Base-by-base conservation (phyloP, 352 stramenopile genomes). In the Sclerospora graminicola region DNA sequence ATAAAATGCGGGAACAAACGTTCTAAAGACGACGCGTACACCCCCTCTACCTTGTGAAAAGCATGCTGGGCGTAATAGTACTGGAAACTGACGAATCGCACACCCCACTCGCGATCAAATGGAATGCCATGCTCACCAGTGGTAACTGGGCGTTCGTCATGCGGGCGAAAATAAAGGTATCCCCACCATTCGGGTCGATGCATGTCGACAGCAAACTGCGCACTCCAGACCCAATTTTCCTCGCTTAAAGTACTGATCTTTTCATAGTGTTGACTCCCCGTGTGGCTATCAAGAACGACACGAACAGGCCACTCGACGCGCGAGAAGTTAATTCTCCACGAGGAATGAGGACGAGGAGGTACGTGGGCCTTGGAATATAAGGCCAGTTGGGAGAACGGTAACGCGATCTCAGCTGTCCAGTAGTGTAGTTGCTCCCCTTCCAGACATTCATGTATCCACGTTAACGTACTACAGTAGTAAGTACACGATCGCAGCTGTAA, bases 221-320 rank as follows among this genome's bases (percentile, higher is more conserved):
- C 51, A 58, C 76, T 84, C 85, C 85, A 96, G 8, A 87, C 84
- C 85, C 85, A 96, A 58, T 95, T 96, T 15, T 82, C 64, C 35
- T 87, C 79, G 0, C 29, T 35, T 2, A 68, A 30, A 2, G 50
- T 54, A 8, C 49, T 27, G 31, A 73, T 57, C 46, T 88, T 91
- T 41, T 79, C 61, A 46, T 75, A 87, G 2, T 32, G 35, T 27
- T 61, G 43, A 8, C 56, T 46, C 0, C 48, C 52, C 15, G 41
- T 62, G 8, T 48, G 1, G 5, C 5, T 21, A 32, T 48, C 42
- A 16, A 31, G 36, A 8, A 52, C 39, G 8, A 74, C 42, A 18
- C 48, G 54, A 41, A 86, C 58, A 24, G 58, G 34, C 78, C 76
- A 91, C 49, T 96, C 77, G 7, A 95, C 83, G 9, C 83, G 66